These are phyloP conservation scores for Endocladia muricata DNA, from an alignment of 31 red algal species.

Conservation along the genomic window DNA sequence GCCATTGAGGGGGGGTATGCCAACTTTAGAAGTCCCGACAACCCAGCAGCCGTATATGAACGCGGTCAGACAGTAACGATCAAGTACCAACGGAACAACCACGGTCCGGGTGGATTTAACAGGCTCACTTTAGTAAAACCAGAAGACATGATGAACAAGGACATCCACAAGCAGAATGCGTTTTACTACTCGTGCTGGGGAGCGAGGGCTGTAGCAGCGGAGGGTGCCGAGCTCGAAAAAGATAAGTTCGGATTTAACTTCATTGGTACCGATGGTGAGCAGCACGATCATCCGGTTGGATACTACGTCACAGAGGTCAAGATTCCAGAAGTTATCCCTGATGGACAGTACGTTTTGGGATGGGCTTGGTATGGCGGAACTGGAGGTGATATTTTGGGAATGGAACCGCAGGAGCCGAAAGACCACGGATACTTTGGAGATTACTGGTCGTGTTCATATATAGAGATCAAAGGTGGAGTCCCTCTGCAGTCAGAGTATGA, in stretches of 20 bases:
- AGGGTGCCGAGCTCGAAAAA: neutral
- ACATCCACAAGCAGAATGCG: constrained; percentile 19
- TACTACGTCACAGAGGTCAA: constrained; percentile 12
- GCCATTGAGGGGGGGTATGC: constrained; percentile 23
- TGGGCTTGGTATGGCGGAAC: constrained; percentile 50
- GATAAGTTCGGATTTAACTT: constrained; percentile 15
- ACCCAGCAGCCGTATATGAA: constrained; percentile 20
- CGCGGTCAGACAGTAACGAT: constrained; percentile 20
- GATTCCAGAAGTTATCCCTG: constrained; percentile 38
- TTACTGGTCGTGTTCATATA: constrained; percentile 48
- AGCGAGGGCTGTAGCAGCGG: constrained; percentile 6
- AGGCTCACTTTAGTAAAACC: constrained; percentile 19
- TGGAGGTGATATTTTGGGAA: neutral
- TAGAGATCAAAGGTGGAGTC: constrained; percentile 13
- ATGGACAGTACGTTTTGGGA: constrained; percentile 46
- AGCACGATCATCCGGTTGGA: neutral
- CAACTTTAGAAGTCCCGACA: constrained; percentile 16
- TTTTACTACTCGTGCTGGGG: too few species aligned
- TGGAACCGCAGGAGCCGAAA: neutral
- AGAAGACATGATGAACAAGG: neutral
- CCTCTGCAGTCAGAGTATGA: neutral
- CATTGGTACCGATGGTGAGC: constrained; percentile 9
- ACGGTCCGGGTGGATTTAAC: constrained; percentile 46
- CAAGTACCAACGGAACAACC: too few species aligned
- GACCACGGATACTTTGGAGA: constrained; percentile 12